These are phyloP conservation scores for Hydrangea macrophylla DNA, from an alignment of 148 eudicot species.

Conservation along the genomic window DNA sequence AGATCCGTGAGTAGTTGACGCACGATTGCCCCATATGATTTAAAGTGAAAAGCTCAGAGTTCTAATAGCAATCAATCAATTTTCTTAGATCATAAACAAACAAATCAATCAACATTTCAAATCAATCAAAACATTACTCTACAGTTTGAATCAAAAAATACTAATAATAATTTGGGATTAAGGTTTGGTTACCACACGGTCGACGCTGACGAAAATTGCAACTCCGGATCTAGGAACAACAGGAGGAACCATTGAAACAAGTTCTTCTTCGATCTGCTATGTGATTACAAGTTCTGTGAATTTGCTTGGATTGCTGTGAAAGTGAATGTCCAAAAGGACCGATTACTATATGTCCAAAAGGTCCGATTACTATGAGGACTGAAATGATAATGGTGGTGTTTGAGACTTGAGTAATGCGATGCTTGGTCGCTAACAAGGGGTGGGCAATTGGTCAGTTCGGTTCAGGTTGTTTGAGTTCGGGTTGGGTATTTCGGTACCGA, in stretches of 20 bases:
- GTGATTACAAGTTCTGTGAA: no score
- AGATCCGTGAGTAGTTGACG: constrained; percentile 91
- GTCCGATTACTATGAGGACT: no score
- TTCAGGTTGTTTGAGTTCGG: no score
- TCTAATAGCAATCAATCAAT: constrained; percentile 38
- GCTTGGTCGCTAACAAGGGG: no score
- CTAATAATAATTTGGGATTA: not conserved
- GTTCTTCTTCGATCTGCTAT: not conserved
- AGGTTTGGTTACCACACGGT: constrained; percentile 33
- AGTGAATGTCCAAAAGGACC: no score
- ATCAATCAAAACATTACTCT: not conserved
- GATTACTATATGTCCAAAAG: no score
- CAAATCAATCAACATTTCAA: not conserved
- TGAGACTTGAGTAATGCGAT: no score
- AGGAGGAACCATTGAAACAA: constrained; percentile 45
- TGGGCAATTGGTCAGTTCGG: no score
- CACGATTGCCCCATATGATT: constrained; percentile 99
- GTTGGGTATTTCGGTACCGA: no score
- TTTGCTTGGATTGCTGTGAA: no score
- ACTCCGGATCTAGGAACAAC: constrained; percentile 52
- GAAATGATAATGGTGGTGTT: no score
- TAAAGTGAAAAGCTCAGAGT: constrained; percentile 85
- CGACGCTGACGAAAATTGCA: constrained; percentile 47
- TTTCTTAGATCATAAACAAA: not conserved
- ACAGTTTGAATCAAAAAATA: not conserved